Evolutionary conservation across 306 rosid species (phyloP).

Genomic region (Prunus padus): DNA sequence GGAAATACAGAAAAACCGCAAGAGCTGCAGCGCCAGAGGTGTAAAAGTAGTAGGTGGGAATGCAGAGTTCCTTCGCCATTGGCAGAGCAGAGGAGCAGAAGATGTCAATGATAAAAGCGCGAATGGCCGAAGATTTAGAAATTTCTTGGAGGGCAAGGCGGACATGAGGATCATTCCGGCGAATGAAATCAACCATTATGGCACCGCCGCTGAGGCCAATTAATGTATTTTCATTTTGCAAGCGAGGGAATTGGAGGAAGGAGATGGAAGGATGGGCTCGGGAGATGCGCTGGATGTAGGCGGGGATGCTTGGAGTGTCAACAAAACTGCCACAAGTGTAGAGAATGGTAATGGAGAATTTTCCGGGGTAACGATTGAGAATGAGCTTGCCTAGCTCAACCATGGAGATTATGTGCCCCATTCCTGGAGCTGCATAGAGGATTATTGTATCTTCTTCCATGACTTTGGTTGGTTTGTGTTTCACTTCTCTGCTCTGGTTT

Average conservation of each 20-base stretch:
- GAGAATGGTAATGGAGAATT: conserved; percentile 34
- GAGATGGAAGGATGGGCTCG: conserved; percentile 31
- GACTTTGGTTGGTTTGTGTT: background rate
- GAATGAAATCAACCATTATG: conserved; percentile 4
- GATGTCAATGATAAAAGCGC: conserved; percentile 29
- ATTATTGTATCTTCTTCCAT: conserved; percentile 9
- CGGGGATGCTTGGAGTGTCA: conserved; percentile 11
- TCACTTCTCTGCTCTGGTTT: no score
- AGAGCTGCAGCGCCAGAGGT: conserved; percentile 26
- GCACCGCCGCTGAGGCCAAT: background rate
- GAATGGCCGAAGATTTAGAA: background rate
- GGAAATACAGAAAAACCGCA: conserved; percentile 5
- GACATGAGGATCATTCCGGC: conserved; percentile 12
- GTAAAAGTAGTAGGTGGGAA: conserved; percentile 34
- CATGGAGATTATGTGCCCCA: conserved; percentile 37
- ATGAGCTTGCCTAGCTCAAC: conserved; percentile 43
- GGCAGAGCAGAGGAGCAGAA: conserved; percentile 27
- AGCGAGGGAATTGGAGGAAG: conserved; percentile 30
- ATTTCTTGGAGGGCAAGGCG: conserved; percentile 13
- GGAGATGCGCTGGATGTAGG: conserved; percentile 24
- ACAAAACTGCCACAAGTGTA: conserved; percentile 1
- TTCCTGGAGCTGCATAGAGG: conserved; percentile 33
- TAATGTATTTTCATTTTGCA: background rate
- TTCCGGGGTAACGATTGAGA: conserved; percentile 9
- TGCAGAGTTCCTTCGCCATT: background rate